These are phyloP conservation scores for Euphorbia celastroides DNA, from an alignment of 441 rosid genomes.

Conservation along the genomic window DNA sequence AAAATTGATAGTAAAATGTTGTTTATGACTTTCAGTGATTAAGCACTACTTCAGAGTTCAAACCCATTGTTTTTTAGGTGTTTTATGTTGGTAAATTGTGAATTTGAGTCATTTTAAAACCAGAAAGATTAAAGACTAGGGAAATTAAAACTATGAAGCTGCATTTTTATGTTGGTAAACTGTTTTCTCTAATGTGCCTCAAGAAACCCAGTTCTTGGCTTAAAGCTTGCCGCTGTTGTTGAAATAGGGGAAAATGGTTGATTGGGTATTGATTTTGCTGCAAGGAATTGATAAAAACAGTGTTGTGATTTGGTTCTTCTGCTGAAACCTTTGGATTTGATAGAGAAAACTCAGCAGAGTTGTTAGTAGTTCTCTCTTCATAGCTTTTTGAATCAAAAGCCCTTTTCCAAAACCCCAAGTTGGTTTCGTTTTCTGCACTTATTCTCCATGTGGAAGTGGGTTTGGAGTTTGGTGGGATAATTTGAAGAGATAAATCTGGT, in stretches of 20 bases:
- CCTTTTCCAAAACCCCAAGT: conserved; percentile 85
- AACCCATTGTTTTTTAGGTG: no score
- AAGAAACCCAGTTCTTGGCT: conserved; percentile 62
- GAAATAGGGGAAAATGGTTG: conserved; percentile 19
- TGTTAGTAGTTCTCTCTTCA: neutral
- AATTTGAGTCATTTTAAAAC: no score
- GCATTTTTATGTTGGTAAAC: conserved; percentile 80
- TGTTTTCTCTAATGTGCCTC: conserved; percentile 91
- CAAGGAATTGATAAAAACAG: conserved; percentile 38
- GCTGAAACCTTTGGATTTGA: conserved; percentile 44
- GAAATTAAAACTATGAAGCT: no score
- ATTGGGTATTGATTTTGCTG: conserved; percentile 31
- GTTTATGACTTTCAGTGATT: no score
- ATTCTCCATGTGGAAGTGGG: conserved; percentile 58
- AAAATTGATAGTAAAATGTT: no score
- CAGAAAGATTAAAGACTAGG: no score
- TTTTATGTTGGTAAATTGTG: no score
- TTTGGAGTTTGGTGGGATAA: conserved; percentile 82
- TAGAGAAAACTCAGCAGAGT: conserved; percentile 36
- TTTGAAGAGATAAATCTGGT: conserved; percentile 89
- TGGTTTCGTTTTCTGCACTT: conserved; percentile 42
- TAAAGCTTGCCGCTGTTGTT: conserved; percentile 35
- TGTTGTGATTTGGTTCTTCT: conserved; percentile 32
- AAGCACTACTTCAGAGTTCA: no score
- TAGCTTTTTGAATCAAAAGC: conserved; percentile 48